Evolutionary conservation across 352 stramenopile species (phyloP).

Genomic region (Albugo laibachii): DNA sequence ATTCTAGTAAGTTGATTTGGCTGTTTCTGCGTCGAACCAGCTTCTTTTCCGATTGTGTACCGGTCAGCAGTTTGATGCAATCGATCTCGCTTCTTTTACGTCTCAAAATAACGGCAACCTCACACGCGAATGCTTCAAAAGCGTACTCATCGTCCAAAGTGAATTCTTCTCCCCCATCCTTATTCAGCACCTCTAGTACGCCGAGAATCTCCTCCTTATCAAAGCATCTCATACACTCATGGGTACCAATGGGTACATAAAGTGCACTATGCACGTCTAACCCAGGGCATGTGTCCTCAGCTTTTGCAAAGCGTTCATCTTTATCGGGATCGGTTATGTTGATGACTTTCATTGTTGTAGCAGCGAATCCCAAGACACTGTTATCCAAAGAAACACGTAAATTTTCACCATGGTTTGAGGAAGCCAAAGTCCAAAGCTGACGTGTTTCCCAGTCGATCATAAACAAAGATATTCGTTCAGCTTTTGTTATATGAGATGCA

Average conservation of each 20-base stretch:
- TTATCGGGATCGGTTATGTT: conserved; percentile 47
- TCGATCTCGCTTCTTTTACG: conserved; percentile 71
- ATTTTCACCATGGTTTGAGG: conserved; percentile 48
- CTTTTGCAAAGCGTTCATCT: conserved; percentile 30
- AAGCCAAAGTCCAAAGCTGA: conserved; percentile 63
- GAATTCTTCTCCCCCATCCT: conserved; percentile 41
- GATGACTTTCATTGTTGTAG: conserved; percentile 31
- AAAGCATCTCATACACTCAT: conserved; percentile 3
- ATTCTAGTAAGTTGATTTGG: conserved; percentile 59
- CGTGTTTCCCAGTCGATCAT: conserved; percentile 72
- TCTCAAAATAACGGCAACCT: conserved; percentile 71
- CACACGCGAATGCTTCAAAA: conserved; percentile 67
- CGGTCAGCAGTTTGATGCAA: conserved; percentile 75
- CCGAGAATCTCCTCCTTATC: conserved; percentile 19
- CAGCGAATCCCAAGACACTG: conserved; percentile 41
- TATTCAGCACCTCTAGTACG: conserved; percentile 81
- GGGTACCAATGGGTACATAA: conserved; percentile 67
- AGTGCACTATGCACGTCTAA: conserved; percentile 51
- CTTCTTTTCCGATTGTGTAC: conserved; percentile 53
- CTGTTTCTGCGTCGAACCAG: conserved; percentile 43
- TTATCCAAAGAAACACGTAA: conserved; percentile 32
- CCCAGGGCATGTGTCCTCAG: conserved; percentile 31
- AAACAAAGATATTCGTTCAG: conserved; percentile 52
- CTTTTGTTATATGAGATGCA: conserved; percentile 63
- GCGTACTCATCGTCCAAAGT: conserved; percentile 72